Evolutionary conservation across 306 rosid species (phyloP), one percentile per base, ranked within the genome.

Genomic region (Castanospermum australe): DNA sequence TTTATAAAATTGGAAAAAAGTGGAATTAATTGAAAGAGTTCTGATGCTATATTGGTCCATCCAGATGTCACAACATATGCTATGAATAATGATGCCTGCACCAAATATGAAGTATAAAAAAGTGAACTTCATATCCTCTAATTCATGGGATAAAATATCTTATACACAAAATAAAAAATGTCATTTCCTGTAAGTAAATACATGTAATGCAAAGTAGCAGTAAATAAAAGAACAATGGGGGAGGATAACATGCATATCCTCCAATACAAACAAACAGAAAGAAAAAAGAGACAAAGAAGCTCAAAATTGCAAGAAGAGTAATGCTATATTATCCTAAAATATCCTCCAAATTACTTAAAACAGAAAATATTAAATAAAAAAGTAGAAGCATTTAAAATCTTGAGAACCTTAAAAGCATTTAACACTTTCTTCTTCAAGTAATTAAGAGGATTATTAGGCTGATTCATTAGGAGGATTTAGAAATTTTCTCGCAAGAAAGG

Each of bases 81-180:
- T 68, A 93, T 88, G 86, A 93, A 93, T 85, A 93, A 93, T 48
- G 98, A 89, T n/a, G 93, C 97, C 98, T 92, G 87, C 95, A 87
- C 44, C 79, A 79, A 52, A 71, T 64, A 79, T 62, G 72, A 54
- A 28, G 61, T 42, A 69, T 67, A 64, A 21, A 20, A 77, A 47
- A 35, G 70, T 67, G 50, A 71, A 67, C 33, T 80, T 51, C 30
- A 10, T 64, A 71, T 69, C 79, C 38, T 52, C 65, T 18, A 42
- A 35, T 14, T 36, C 38, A 73, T 42, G 45, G 20, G 24, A 72
- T 56, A 66, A n/a, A n/a, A 67, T 52, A 67, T 60, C 64, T 21
- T 44, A 61, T 41, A 50, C 45, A 32, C 33, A 30, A 68, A 50
- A 75, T 36, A 64, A 50, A 35, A 52, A 25, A 62, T 41, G 30